phyloP scores from a whole-genome alignment of 139 green algal genomes.

The Closterium sp. region DNA sequence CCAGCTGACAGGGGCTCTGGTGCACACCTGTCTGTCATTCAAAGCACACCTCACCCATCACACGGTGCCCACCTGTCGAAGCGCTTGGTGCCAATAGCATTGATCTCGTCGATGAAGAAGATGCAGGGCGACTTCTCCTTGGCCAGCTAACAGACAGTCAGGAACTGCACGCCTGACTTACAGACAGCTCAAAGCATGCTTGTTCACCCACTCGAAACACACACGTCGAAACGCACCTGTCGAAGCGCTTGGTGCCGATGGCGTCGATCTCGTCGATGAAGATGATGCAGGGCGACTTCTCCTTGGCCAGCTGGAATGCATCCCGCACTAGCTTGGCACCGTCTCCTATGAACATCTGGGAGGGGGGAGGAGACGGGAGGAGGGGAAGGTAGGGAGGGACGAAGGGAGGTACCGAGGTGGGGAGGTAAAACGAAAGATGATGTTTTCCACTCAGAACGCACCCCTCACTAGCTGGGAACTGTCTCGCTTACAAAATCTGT shows the following conservation, averaged over 20 bases:
- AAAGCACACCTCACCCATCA: slow-evolving; percentile 13
- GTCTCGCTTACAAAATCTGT: slow-evolving; percentile 99
- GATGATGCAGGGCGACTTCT: slow-evolving; percentile 98
- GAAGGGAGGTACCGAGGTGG: neutral
- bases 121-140: slow-evolving; percentile 87
- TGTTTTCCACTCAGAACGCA: slow-evolving; percentile 93
- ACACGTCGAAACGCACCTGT: slow-evolving; percentile 26
- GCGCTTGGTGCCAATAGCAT: slow-evolving; percentile 92
- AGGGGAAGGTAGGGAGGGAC: neutral
- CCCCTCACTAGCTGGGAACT: slow-evolving; percentile 98
- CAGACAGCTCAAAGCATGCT: neutral
- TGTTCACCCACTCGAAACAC: slow-evolving; percentile 7
- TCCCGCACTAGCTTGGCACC: slow-evolving; percentile 98
- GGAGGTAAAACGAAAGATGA: no score
- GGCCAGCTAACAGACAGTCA: no score
- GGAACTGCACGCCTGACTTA: no score
- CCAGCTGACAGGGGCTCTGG: no score
- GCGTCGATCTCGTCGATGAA: slow-evolving; percentile 99
- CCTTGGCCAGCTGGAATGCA: slow-evolving; percentile 96
- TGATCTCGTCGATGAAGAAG: slow-evolving; percentile 99
- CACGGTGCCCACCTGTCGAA: slow-evolving; percentile 65
- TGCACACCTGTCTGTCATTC: no score
- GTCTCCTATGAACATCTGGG: slow-evolving; percentile 98
- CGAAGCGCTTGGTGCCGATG: slow-evolving; percentile 95
- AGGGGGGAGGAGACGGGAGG: neutral